Evolutionary conservation across 2,329 filamentous ascomycete species (phyloP), one percentile per base, ranked within the genome.

Genomic region (Pezicula carpinea): DNA sequence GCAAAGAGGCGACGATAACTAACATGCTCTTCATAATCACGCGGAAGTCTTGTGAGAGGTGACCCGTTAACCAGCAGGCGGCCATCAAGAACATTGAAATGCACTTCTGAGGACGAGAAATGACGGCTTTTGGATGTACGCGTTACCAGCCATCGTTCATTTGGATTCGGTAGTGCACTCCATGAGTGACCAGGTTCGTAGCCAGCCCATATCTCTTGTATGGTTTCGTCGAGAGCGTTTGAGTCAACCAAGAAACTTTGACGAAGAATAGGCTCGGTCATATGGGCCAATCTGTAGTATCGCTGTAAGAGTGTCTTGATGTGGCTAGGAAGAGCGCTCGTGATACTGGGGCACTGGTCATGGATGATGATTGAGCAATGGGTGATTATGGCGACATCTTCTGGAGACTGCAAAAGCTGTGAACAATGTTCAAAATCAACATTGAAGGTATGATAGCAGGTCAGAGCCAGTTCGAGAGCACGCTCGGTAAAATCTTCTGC

Each of bases 51-150:
- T 4, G 67, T 58, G 0, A 80, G 53, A 0, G 75, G 77, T 1
- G 63, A 35, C 0, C 78, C 77, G 47, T 80, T 67, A 0, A 82
- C 68, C 0, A 80, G 64, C 0, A 84, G 60, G 19, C 73, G 65
- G 0, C 73, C 77, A 0, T 67, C 73, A 2, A 83, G 52, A 0
- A 79, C 41, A 50, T 79, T 77, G 52, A 73, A 73, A 21, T 74
- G 69, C 3, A 77, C 65, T 3, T 23, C 5, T 18, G 64, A 52
- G 4, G 51, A 23, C 3, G 21, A 31, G 21, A 34, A 29, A 14
- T 41, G 42, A n/a, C 13, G 15, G 14, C 48, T 7, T 8, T 19
- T 21, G 26, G 21, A 44, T 4, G 59, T 63, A 5, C 34, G 48
- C 1, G 54, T 64, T 7, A 50, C 44, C 1, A 68, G 21, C 69